A percentile compares a stretch with the other conserved stretches of the same genome.
Evolutionary conservation across 2,329 filamentous ascomycete genomes (phyloP).

Genomic region (Colletotrichum acutatum): DNA sequence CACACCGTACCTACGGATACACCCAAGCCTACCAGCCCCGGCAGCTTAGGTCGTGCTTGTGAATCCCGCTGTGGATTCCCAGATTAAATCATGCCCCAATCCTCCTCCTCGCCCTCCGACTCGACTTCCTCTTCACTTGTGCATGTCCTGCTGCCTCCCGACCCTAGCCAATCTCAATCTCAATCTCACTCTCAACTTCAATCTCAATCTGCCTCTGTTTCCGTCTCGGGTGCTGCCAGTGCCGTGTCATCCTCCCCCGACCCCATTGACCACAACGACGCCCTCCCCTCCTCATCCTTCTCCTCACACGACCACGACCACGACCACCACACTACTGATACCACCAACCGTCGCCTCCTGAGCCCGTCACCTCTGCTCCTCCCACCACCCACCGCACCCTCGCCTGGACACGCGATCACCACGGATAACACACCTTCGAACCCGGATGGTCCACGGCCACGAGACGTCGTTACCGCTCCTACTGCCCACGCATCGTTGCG

Average conservation of each 20-base stretch:
- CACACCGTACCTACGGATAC: too few species aligned
- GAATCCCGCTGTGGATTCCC: constrained; percentile 27
- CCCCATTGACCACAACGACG: constrained; percentile 30
- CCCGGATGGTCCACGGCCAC: constrained; percentile 23
- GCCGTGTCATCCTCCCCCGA: constrained; percentile 32
- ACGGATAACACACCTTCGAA: not conserved
- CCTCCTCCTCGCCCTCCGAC: constrained; percentile 28
- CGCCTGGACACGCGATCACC: constrained; percentile 32
- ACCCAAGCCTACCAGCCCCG: constrained; percentile 20
- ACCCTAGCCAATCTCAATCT: constrained; percentile 6
- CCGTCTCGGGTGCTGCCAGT: constrained; percentile 16
- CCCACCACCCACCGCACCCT: constrained; percentile 21
- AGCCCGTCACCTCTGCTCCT: constrained; percentile 30
- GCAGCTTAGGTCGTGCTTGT: constrained; percentile 4
- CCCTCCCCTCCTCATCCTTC: not conserved
- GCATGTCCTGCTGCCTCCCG: constrained; percentile 35
- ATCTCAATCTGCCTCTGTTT: constrained; percentile 19
- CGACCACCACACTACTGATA: not conserved
- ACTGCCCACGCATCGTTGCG: constrained; percentile 21
- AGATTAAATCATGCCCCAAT: constrained; percentile 35
- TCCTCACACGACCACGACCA: not conserved
- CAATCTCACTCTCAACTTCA: not conserved
- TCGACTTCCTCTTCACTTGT: constrained; percentile 34
- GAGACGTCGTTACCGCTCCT: constrained; percentile 8
- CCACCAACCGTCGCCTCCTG: constrained; percentile 20